A percentile compares a stretch with the other conserved stretches of the same genome.
Evolutionary conservation across 108 stramenopile species (phyloP).

Genomic region (Fragilaria radians): DNA sequence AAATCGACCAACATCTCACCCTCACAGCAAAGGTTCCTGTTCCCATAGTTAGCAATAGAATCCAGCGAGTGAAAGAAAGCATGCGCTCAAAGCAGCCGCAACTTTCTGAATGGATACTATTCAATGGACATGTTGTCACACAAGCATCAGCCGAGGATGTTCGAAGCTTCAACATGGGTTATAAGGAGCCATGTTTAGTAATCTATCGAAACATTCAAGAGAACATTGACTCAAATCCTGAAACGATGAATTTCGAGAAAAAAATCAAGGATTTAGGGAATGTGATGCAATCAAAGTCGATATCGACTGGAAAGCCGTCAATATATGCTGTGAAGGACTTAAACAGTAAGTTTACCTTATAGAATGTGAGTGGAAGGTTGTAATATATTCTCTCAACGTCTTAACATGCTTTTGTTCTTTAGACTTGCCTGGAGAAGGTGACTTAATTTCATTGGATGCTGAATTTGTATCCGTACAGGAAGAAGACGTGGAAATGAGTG

Average conservation of each 20-base stretch:
- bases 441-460: slow-evolving; percentile 81
- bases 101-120: slow-evolving; percentile 52
- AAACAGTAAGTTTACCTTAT: not conserved
- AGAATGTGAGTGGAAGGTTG: not conserved
- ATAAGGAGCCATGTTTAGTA: slow-evolving; percentile 71
- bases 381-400: not conserved
- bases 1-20: slow-evolving; percentile 1
- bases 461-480: slow-evolving; percentile 87
- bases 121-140: slow-evolving; percentile 72
- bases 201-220: slow-evolving; percentile 32
- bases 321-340: slow-evolving; percentile 18
- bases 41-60: not conserved
- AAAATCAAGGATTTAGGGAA: slow-evolving; percentile 3
- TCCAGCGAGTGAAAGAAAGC: not conserved
- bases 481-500: slow-evolving; percentile 64
- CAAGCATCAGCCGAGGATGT: slow-evolving; percentile 60
- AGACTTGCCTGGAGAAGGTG: slow-evolving; percentile 48
- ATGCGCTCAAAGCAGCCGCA: not conserved
- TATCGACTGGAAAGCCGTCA: not conserved
- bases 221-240: not conserved
- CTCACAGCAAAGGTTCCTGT: not conserved
- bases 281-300: not conserved
- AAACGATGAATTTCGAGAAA: slow-evolving; percentile 21
- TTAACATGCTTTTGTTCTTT: not conserved
- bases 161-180: slow-evolving; percentile 58